These are phyloP conservation scores for Syzygium aromaticum DNA, from an alignment of 345 rosid genomes.

Conservation along the genomic window DNA sequence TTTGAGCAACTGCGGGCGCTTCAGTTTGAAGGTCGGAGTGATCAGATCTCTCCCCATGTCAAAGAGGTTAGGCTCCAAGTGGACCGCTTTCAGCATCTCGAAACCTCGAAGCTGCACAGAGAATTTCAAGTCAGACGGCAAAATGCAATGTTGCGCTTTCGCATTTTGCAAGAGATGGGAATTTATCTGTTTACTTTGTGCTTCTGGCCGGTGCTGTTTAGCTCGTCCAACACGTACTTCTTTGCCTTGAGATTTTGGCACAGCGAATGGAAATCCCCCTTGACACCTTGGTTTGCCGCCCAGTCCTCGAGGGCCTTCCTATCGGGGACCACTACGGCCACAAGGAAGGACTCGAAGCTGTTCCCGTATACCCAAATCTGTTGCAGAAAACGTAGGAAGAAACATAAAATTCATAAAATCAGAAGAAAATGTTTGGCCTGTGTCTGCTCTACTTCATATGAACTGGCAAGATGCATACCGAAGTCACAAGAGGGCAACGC, in stretches of 20 bases:
- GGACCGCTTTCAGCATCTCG: constrained; percentile 77
- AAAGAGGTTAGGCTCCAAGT: constrained; percentile 72
- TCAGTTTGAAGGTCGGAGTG: constrained; percentile 84
- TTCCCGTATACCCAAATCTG: constrained; percentile 96
- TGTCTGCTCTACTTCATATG: neutral
- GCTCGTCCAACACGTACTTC: constrained; percentile 69
- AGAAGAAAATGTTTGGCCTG: neutral
- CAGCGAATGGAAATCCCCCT: constrained; percentile 49
- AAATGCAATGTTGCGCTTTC: neutral
- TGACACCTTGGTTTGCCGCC: constrained; percentile 37
- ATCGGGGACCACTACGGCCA: constrained; percentile 80
- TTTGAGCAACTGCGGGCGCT: constrained; percentile 86
- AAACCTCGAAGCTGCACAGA: constrained; percentile 73
- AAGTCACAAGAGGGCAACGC: constrained; percentile 63
- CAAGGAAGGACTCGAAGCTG: constrained; percentile 91
- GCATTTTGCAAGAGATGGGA: neutral
- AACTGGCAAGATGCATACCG: constrained; percentile 27
- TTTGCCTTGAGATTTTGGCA: constrained; percentile 61
- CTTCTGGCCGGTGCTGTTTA: constrained; percentile 56
- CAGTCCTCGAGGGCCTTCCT: constrained; percentile 67
- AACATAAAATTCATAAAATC: neutral
- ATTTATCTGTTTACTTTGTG: constrained; percentile 40
- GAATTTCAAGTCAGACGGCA: neutral
- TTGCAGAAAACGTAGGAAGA: neutral
- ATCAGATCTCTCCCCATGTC: constrained; percentile 80